These are phyloP conservation scores for Cryptococcus floricola DNA, from an alignment of 1,284 basidiomycete species.

Conservation along the genomic window DNA sequence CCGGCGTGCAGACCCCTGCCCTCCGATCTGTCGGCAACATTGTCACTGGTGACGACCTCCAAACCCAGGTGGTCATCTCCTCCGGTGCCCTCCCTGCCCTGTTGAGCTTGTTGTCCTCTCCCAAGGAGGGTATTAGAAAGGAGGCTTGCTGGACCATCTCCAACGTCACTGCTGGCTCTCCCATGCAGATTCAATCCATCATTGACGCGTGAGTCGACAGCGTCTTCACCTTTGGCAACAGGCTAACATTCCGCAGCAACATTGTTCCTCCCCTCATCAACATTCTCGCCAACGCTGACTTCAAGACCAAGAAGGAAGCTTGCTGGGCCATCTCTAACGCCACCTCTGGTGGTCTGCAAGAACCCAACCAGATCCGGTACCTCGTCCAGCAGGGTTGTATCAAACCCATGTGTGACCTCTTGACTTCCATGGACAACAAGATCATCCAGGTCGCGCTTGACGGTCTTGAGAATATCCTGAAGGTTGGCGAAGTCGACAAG, in stretches of 20 bases:
- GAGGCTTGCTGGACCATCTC: conserved; percentile 99
- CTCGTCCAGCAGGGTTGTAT: conserved; percentile 97
- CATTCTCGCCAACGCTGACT: conserved; percentile 95
- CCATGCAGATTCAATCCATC: conserved; percentile 87
- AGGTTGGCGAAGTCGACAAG: conserved; percentile 97
- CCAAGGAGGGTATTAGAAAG: conserved; percentile 84
- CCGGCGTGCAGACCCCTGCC: conserved; percentile 97
- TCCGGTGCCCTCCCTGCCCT: conserved; percentile 92
- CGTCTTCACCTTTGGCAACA: neutral
- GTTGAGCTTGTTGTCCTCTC: conserved; percentile 83
- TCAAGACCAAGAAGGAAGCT: conserved; percentile 99
- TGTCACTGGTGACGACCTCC: conserved; percentile 96
- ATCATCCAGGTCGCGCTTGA: conserved; percentile 94
- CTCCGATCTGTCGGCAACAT: conserved; percentile 98
- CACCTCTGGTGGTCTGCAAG: conserved; percentile 94
- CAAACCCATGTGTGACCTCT: conserved; percentile 93
- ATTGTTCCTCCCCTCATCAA: conserved; percentile 98
- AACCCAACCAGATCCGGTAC: conserved; percentile 96
- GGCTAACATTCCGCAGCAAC: conserved; percentile 47
- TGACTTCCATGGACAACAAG: conserved; percentile 99
- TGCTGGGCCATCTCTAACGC: conserved; percentile 99
- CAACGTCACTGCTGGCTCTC: conserved; percentile 95
- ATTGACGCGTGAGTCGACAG: conserved; percentile 52
- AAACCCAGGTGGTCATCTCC: conserved; percentile 97
- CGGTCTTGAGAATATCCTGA: conserved; percentile 97